These are phyloP conservation scores for Westerdykella aurantiaca DNA, from an alignment of 2,329 filamentous ascomycete genomes.

Conservation along the genomic window DNA sequence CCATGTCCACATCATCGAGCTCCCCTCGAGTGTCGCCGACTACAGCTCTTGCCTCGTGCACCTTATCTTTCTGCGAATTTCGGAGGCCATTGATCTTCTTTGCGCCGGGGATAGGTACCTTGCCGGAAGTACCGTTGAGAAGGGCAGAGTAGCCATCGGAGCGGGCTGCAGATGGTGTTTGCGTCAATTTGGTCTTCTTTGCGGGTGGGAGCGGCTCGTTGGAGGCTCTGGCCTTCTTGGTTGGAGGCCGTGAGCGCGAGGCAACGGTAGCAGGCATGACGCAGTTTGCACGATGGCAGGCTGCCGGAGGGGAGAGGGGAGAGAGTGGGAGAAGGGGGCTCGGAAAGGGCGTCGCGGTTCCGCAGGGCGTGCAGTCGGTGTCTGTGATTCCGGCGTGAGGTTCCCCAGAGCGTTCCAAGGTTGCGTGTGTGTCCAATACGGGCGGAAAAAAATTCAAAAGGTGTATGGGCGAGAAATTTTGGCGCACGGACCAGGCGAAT, in stretches of 20 bases:
- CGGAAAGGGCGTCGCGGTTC: constrained; percentile 8
- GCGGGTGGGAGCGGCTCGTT: constrained; percentile 30
- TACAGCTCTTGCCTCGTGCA: constrained; percentile 54
- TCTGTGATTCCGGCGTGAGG: constrained; percentile 10
- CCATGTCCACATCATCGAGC: constrained; percentile 38
- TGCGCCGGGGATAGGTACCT: constrained; percentile 38
- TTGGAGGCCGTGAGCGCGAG: constrained; percentile 16
- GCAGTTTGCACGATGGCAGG: constrained; percentile 8
- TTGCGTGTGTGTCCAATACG: constrained; percentile 7
- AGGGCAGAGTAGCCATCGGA: constrained; percentile 31
- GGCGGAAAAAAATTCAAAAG: constrained; percentile 16
- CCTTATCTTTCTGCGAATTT: constrained; percentile 45
- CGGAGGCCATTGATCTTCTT: constrained; percentile 48
- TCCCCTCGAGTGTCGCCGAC: constrained; percentile 48
- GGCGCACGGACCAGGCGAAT: constrained; percentile 1
- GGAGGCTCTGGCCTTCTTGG: constrained; percentile 13
- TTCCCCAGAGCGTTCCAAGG: constrained; percentile 1
- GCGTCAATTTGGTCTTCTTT: constrained; percentile 35
- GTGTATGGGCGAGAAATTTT: constrained; percentile 14
- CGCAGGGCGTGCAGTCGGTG: constrained; percentile 18
- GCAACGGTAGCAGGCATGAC: constrained; percentile 33
- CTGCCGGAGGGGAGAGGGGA: constrained; percentile 5
- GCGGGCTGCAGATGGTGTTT: constrained; percentile 17
- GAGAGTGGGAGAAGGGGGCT: constrained; percentile 2
- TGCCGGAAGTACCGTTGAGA: constrained; percentile 23